Conservation (phyloP, 1,139 yeast species). For the Yamadazyma spencermartinsiae region DNA sequence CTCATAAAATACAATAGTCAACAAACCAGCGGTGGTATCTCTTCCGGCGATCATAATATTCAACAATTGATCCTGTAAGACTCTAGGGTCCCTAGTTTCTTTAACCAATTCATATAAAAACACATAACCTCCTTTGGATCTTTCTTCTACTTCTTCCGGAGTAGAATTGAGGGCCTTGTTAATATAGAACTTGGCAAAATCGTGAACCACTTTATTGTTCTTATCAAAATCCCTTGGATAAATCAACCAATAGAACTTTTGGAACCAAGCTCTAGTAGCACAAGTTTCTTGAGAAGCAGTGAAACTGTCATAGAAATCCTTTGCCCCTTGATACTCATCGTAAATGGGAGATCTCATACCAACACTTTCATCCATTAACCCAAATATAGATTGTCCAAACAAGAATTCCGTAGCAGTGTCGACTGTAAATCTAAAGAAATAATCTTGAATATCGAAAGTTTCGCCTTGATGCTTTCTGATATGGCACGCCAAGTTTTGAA, state of each 20-base stretch:
- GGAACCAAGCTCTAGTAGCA: slow-evolving; percentile 31
- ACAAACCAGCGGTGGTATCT: slow-evolving; percentile 33
- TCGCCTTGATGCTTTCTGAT: slow-evolving; percentile 25
- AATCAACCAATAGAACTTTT: slow-evolving; percentile 26
- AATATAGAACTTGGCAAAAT: slow-evolving; percentile 26
- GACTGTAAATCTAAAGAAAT: slow-evolving; percentile 37
- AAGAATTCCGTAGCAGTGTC: slow-evolving; percentile 45
- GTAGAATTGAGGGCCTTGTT: slow-evolving; percentile 24
- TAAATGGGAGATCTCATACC: slow-evolving; percentile 20
- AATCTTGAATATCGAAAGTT: slow-evolving; percentile 36
- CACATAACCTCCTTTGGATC: slow-evolving; percentile 21
- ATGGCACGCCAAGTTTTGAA: slow-evolving; percentile 36
- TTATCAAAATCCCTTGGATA: slow-evolving; percentile 23
- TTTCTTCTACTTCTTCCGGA: slow-evolving; percentile 24
- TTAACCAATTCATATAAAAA: slow-evolving; percentile 31
- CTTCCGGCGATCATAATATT: slow-evolving; percentile 37
- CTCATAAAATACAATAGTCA: slow-evolving; percentile 30
- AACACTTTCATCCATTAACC: slow-evolving; percentile 31
- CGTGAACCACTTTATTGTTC: slow-evolving; percentile 23
- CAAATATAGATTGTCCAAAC: slow-evolving; percentile 37
- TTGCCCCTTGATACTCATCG: slow-evolving; percentile 18
- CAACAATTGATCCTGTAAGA: slow-evolving; percentile 29
- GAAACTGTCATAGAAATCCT: slow-evolving; percentile 28
- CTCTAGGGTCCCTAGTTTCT: slow-evolving; percentile 25
- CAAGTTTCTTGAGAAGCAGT: slow-evolving; percentile 30